phyloP scores from a whole-genome alignment of 176 grass and related monocot genomes.

The Bolboschoenus planiculmis region DNA sequence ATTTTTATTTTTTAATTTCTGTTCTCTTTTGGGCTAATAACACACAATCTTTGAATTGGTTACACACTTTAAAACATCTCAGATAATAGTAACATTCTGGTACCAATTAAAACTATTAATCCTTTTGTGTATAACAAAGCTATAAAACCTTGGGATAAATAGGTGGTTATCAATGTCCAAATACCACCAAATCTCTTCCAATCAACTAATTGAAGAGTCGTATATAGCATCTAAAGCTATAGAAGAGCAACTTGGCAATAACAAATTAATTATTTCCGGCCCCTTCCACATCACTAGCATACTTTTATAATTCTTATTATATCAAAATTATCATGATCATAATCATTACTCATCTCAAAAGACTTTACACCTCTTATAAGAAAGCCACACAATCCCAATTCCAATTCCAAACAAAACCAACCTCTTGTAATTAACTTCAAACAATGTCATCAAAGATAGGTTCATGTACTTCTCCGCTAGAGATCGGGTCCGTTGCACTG shows the following conservation, averaged over 20 bases:
- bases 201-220: not conserved
- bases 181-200: conserved; percentile 1
- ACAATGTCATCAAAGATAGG: conserved; percentile 2
- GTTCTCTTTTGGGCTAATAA: not conserved
- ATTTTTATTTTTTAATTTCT: not conserved
- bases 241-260: not conserved
- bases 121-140: no score
- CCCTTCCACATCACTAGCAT: conserved; percentile 10
- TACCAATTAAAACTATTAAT: not conserved
- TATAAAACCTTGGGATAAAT: not conserved
- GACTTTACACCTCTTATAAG: not conserved
- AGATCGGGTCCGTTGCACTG: not conserved
- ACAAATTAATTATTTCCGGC: not conserved
- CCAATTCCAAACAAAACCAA: not conserved
- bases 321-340: conserved; percentile 5
- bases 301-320: conserved; percentile 10
- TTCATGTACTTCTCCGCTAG: not conserved
- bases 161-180: not conserved
- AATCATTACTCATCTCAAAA: conserved; percentile 11
- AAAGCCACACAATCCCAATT: not conserved
- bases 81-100: not conserved
- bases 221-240: conserved; percentile 1
- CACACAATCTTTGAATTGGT: not conserved
- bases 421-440: not conserved
- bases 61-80: no score